Percentiles rank a stretch among this genome's conserved stretches.
Conservation (phyloP, 2,329 filamentous ascomycete species). For the Didymellaceae sp. region DNA sequence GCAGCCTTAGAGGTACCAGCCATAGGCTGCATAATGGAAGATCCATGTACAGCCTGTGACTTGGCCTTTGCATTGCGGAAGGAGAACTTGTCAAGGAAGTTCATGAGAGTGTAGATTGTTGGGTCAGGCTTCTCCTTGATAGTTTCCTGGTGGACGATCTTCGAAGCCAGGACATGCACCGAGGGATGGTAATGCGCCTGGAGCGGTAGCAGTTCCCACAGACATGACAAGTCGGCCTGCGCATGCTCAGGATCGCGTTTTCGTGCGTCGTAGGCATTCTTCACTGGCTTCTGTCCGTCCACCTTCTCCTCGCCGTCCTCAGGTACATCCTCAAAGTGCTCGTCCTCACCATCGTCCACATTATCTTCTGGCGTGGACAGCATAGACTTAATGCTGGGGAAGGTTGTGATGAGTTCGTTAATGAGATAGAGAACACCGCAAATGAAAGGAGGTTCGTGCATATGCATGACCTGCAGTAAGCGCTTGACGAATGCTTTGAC, state of each 20-base stretch:
- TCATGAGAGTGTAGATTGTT: constrained; percentile 85
- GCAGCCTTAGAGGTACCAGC: constrained; percentile 65
- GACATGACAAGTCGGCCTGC: constrained; percentile 87
- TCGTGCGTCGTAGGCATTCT: constrained; percentile 74
- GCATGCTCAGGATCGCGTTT: constrained; percentile 92
- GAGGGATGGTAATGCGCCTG: constrained; percentile 90
- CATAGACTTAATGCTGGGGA: constrained; percentile 80
- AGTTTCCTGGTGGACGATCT: constrained; percentile 71
- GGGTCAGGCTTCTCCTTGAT: constrained; percentile 89
- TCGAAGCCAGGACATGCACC: constrained; percentile 80
- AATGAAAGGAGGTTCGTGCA: constrained; percentile 92
- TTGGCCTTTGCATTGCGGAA: constrained; percentile 88
- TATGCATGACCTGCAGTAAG: constrained; percentile 81
- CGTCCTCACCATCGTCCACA: constrained; percentile 75
- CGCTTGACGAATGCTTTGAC: constrained; percentile 97
- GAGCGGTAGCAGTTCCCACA: constrained; percentile 90
- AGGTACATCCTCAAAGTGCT: constrained; percentile 71
- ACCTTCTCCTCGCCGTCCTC: constrained; percentile 50
- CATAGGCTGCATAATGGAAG: constrained; percentile 96
- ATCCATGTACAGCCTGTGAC: constrained; percentile 67
- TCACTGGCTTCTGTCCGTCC: constrained; percentile 24
- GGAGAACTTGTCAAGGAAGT: constrained; percentile 98
- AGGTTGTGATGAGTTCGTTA: constrained; percentile 77
- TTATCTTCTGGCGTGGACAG: constrained; percentile 74
- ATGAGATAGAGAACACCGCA: constrained; percentile 93